phyloP scores from a whole-genome alignment of 2,329 filamentous ascomycete genomes.

The Metarhizium brunneum region DNA sequence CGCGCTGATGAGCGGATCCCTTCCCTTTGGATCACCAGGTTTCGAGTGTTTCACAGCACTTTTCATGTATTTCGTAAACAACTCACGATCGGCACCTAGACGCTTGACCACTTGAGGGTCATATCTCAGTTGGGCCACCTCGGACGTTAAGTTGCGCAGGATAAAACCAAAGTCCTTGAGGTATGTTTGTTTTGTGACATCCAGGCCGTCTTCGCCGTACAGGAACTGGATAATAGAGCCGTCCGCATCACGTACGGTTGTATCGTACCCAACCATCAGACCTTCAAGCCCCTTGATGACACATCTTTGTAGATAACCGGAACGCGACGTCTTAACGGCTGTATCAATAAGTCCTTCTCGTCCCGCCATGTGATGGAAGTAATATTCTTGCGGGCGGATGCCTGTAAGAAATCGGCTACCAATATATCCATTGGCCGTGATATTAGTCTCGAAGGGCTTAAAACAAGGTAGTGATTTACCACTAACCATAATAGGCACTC shows the following conservation, averaged over 20 bases:
- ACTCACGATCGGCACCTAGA: conserved; percentile 42
- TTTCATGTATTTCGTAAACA: conserved; percentile 72
- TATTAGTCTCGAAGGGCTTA: conserved; percentile 79
- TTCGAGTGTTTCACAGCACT: conserved; percentile 66
- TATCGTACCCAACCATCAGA: conserved; percentile 84
- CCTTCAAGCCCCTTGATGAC: conserved; percentile 99
- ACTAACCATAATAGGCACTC: conserved; percentile 95
- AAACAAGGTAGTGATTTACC: conserved; percentile 95
- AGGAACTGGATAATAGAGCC: conserved; percentile 90
- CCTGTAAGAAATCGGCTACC: conserved; percentile 96
- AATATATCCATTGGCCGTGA: conserved; percentile 87
- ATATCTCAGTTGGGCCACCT: conserved; percentile 68
- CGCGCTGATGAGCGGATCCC: conserved; percentile 65
- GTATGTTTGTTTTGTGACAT: conserved; percentile 90
- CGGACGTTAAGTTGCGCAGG: conserved; percentile 73
- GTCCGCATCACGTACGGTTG: conserved; percentile 86
- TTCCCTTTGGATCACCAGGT: conserved; percentile 43
- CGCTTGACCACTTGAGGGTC: conserved; percentile 36
- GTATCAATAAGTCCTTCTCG: conserved; percentile 98
- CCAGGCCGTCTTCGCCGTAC: conserved; percentile 92
- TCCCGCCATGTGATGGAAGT: conserved; percentile 99
- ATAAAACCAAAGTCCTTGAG: conserved; percentile 85
- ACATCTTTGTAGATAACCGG: conserved; percentile 92
- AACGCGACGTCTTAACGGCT: conserved; percentile 94
- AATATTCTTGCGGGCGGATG: conserved; percentile 94